phyloP scores from a whole-genome alignment of 495 filamentous ascomycete genomes.

The Aspergillus incahuasiensis region DNA sequence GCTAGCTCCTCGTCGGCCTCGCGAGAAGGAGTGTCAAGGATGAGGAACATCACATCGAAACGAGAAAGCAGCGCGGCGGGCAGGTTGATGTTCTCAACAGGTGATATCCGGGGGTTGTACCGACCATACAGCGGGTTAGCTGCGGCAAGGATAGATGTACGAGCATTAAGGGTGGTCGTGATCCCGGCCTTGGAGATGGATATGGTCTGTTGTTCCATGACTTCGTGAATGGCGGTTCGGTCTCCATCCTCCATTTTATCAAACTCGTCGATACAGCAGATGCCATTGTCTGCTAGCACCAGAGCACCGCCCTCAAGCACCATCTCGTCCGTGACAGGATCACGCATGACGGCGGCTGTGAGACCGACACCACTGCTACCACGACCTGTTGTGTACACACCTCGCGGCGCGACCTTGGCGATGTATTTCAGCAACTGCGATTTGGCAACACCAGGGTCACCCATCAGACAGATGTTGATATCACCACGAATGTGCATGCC shows the following conservation, averaged over 20 bases:
- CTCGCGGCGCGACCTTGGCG: constrained; percentile 93
- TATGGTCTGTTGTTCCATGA: constrained; percentile 99
- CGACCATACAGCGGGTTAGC: constrained; percentile 97
- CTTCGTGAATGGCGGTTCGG: constrained; percentile 97
- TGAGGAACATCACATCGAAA: constrained; percentile 95
- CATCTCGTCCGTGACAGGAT: constrained; percentile 98
- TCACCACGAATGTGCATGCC: constrained; percentile 98
- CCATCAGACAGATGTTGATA: constrained; percentile 98
- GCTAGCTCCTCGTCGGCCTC: constrained; percentile 92
- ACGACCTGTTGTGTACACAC: constrained; percentile 95
- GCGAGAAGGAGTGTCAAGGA: constrained; percentile 84
- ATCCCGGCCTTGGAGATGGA: constrained; percentile 98
- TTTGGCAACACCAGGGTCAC: constrained; percentile 98
- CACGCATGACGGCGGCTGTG: constrained; percentile 96
- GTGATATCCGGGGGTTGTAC: constrained; percentile 94
- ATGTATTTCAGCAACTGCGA: constrained; percentile 98
- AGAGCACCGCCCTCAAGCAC: constrained; percentile 94
- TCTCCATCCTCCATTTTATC: constrained; percentile 99
- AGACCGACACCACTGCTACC: constrained; percentile 96
- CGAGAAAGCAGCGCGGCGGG: constrained; percentile 91
- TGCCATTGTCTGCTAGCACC: constrained; percentile 94
- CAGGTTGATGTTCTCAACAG: constrained; percentile 98
- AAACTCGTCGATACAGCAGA: constrained; percentile 99
- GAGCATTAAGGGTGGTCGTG: constrained; percentile 89
- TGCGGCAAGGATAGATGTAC: constrained; percentile 94